Base-by-base conservation (phyloP, 768 basidiomycete genomes). In the Leccinellum rugosiceps region DNA sequence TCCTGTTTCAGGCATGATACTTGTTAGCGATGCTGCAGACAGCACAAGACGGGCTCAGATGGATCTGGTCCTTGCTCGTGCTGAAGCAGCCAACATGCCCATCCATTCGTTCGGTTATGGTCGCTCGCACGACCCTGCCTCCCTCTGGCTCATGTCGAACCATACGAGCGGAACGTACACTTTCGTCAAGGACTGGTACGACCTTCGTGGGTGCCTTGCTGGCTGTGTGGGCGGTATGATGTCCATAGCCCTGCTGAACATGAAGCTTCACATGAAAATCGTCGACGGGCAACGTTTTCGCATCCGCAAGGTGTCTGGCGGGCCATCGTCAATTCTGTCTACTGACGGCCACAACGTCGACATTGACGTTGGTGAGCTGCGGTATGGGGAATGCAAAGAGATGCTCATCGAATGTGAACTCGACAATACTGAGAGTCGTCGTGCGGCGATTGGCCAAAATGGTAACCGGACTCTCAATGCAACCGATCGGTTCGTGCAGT, bases 71-170 rank as follows among this genome's bases (percentile, higher is more conserved):
- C 88, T 98, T 48, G 95, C 96, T 45, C 88, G 97, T 35, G 90
- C 94, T 2, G 97, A 99, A 68, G 96, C 97, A 13, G 97, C 92
- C 30, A 94, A 94, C 70, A 86, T 97, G 25, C 95, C 97, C 4
- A 97, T 99, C 55, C 96, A 99, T 72, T 90, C 95, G 3, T 89
- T 99, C 63, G 97, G 97, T 52, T 99, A 96, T 67, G 96, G 95
- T 26, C 90, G 92, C 58, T 91, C 93, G 15, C 97, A 98, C 69
- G 97, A 98, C 72, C 97, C 97, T 17, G 93, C 93, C 14, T 96
- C 94, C 7, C 83, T 99, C 32, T 98, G 97, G 97, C 85, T 98
- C 47, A 95, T 99, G 82, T 98, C 95, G 10, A 98, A 98, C 72
- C 94, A 98, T 72, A 98, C 97, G 3, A 85, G 85, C 61, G 97